A percentile compares a stretch with the other conserved stretches of the same genome.
These are phyloP conservation scores for Jimgerdemannia flammicorona DNA, from an alignment of 192 early-diverging fungal species.

Conservation along the genomic window DNA sequence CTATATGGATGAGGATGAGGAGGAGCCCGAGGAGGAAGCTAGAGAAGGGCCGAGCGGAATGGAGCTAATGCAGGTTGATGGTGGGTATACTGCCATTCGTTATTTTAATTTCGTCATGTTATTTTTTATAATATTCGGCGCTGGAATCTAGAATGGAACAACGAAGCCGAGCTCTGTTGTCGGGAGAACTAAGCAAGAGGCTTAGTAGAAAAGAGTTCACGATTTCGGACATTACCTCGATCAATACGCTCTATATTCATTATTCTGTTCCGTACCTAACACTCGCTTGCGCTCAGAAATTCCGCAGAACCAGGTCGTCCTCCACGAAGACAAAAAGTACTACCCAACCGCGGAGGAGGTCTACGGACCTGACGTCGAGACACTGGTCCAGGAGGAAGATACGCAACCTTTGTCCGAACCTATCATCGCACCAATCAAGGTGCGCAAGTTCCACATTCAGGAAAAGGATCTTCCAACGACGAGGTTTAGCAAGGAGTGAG, in stretches of 20 bases:
- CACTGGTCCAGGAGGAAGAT: slow-evolving; percentile 96
- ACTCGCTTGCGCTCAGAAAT: slow-evolving; percentile 34
- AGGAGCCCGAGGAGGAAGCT: slow-evolving; percentile 45
- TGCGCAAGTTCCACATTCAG: slow-evolving; percentile 79
- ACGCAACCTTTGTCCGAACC: slow-evolving; percentile 94
- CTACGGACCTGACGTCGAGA: slow-evolving; percentile 93
- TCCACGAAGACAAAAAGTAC: slow-evolving; percentile 99
- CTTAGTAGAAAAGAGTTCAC: slow-evolving; percentile 7
- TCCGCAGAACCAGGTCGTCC: slow-evolving; percentile 73
- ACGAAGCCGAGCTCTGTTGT: no score
- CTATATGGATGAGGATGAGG: slow-evolving; percentile 40
- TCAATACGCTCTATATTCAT: no score
- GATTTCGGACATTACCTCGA: slow-evolving; percentile 4
- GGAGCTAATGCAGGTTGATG: slow-evolving; percentile 64
- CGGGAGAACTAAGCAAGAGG: background rate
- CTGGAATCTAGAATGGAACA: no score
- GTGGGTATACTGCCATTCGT: slow-evolving; percentile 26
- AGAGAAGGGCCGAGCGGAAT: slow-evolving; percentile 32
- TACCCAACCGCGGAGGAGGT: slow-evolving; percentile 97
- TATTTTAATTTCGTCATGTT: no score
- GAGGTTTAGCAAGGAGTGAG: slow-evolving; percentile 82
- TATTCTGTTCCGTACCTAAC: background rate
- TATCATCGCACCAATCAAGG: slow-evolving; percentile 88
- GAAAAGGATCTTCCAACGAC: slow-evolving; percentile 86
- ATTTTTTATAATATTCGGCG: no score